These are phyloP conservation scores for Aspergillus ochraceoroseus DNA, from an alignment of 2,329 filamentous ascomycete genomes.

Conservation along the genomic window DNA sequence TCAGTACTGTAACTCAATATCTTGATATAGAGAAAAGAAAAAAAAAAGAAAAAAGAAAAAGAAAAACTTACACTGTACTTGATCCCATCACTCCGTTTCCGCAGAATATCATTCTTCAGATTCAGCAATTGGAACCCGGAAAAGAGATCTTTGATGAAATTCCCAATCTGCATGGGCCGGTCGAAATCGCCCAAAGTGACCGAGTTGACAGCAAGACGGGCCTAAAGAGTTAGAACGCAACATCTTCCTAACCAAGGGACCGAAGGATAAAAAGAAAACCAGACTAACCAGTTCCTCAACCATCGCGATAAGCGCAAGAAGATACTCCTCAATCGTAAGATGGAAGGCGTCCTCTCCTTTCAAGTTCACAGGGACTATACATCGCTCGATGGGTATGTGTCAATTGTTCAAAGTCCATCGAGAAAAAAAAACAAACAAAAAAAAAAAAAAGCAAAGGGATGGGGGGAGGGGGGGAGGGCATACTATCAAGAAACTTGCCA, in stretches of 20 bases:
- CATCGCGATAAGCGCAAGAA: constrained; percentile 78
- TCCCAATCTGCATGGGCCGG: constrained; percentile 79
- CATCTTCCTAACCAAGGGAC: not conserved
- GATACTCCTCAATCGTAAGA: constrained; percentile 93
- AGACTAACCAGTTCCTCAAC: constrained; percentile 72
- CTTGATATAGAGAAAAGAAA: not conserved
- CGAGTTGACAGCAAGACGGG: constrained; percentile 85
- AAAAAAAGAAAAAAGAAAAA: not conserved
- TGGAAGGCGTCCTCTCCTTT: constrained; percentile 90
- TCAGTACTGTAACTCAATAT: constrained; percentile 7
- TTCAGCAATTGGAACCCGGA: constrained; percentile 96
- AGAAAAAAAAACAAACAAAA: no score
- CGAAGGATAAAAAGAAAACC: not conserved
- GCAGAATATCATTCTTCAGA: constrained; percentile 87
- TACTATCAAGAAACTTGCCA: constrained; percentile 69
- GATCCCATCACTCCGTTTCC: constrained; percentile 83
- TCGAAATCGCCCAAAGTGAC: constrained; percentile 87
- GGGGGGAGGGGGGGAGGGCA: constrained; percentile 20
- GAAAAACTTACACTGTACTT: constrained; percentile 67
- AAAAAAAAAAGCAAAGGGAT: no score
- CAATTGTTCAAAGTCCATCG: constrained; percentile 4
- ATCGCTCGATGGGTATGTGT: not conserved
- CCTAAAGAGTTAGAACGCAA: constrained; percentile 37
- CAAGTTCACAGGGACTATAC: constrained; percentile 77
- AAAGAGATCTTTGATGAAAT: constrained; percentile 91